Conservation (phyloP, 257 asterid species). For the Solanum lignicaule region DNA sequence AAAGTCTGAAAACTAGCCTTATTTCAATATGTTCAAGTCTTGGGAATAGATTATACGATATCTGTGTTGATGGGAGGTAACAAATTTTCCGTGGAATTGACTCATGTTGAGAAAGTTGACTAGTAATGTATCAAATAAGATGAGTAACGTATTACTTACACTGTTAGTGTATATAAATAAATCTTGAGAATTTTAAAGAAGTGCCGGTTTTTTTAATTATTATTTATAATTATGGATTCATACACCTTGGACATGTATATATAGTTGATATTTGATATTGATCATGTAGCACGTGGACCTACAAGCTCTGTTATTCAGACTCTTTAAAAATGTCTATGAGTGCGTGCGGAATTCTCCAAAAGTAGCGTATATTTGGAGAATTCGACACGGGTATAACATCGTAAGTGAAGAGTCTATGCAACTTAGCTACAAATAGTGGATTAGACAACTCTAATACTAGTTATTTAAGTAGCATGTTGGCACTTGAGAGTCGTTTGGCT, state of each 20-base stretch:
- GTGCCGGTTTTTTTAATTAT: slow-evolving; percentile 20
- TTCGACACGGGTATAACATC: accelerated
- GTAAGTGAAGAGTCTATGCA: accelerated
- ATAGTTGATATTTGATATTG: background rate
- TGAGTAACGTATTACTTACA: background rate
- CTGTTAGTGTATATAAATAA: background rate
- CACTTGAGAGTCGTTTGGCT: background rate
- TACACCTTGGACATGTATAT: background rate
- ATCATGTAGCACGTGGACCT: background rate
- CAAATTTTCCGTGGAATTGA: background rate
- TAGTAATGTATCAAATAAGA: background rate
- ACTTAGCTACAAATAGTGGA: background rate
- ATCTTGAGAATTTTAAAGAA: background rate
- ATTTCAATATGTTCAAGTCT: background rate
- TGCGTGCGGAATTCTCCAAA: accelerated
- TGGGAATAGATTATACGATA: background rate
- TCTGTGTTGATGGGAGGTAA: background rate
- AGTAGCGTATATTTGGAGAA: too few species aligned
- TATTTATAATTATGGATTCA: background rate
- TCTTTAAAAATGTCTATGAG: too few species aligned
- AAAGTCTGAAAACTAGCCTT: slow-evolving; percentile 32
- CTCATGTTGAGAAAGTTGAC: background rate
- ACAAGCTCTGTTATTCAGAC: background rate
- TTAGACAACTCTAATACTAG: background rate
- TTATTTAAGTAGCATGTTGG: background rate